Percentiles rank a stretch among this genome's conserved stretches.
Evolutionary conservation across 108 stramenopile species (phyloP).

Genomic region (Cylindrotheca fusiformis): DNA sequence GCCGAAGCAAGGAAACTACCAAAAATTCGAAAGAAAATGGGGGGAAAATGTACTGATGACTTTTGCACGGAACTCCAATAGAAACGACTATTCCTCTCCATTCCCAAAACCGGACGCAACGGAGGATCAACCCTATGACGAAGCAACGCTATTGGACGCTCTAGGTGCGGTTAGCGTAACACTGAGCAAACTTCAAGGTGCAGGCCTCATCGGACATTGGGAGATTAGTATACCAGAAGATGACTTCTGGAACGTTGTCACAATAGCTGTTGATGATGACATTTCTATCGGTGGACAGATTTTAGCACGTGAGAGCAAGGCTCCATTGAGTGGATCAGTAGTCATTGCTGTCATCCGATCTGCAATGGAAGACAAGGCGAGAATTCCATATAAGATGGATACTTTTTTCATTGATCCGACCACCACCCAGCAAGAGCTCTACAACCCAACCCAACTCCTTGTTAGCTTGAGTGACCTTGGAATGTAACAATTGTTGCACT

Average conservation of each 20-base stretch:
- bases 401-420: conserved; percentile 63
- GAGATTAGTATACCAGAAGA: conserved; percentile 62
- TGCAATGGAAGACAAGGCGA: conserved; percentile 31
- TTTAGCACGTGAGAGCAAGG: conserved; percentile 44
- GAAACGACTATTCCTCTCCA: conserved; percentile 41
- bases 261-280: conserved; percentile 59
- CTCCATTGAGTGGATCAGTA: conserved; percentile 31
- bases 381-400: conserved; percentile 39
- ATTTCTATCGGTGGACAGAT: conserved; percentile 47
- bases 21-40: conserved; percentile 43
- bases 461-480: conserved; percentile 41
- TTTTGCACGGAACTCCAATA: conserved; percentile 29
- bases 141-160: conserved; percentile 39
- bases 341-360: conserved; percentile 39
- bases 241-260: conserved; percentile 64
- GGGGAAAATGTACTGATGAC: conserved; percentile 33
- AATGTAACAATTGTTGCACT: background rate
- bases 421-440: conserved; percentile 51
- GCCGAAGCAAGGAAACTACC: conserved; percentile 14
- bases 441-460: conserved; percentile 66
- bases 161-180: conserved; percentile 36
- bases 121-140: conserved; percentile 53
- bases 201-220: conserved; percentile 38
- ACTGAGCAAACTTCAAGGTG: conserved; percentile 32
- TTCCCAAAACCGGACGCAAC: conserved; percentile 44